Base-by-base conservation (phyloP, 768 basidiomycete species). In the Cyclocybe cylindracea region DNA sequence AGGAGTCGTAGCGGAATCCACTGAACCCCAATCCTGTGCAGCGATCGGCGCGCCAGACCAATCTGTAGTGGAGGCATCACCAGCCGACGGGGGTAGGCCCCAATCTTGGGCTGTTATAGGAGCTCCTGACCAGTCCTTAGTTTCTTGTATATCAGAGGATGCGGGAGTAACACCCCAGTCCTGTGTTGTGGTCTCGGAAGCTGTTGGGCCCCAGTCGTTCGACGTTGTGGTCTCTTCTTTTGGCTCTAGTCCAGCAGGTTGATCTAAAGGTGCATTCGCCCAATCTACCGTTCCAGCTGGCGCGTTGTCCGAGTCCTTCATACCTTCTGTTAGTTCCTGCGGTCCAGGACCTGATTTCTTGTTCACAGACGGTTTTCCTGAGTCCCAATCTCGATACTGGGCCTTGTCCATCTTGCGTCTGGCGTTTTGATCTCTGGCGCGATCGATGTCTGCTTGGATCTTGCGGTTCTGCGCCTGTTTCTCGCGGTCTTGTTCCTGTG, bases 301-400 rank as follows among this genome's bases (percentile, higher is more conserved):
- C 5, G 50, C 35, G 39, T 51, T 44, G 8, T 45, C 36, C 29
- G 50, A 32, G 14, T 39, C 44, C 5, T 38, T 41, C 16, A 29
- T 14, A 32, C 32, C 8, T 32, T 40, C 36, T 18, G 53, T 46
- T 29, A 35, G 38, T 19, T n/a, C 32, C 10, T 19, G 48, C 35
- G 18, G 52, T 42, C 39, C 50, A 36, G 14, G 45, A 19, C 45
- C 49, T 46, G 33, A 36, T 51, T 40, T 45, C n/a, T 39, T 46
- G 18, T 48, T 50, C 50, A 14, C 39, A 11, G 62, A 50, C 7
- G 75, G 67, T 60, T 93, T 93, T 14, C 83, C 87, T 29, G 88
- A 85, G 65, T 93, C 91, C 91, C 91, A 93, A 72, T 93, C 91
- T 11, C 91, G 80, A 56, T 71, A 83, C 61, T 82, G 83, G 18